A percentile compares a stretch with the other conserved stretches of the same genome.
These are phyloP conservation scores for Peniophora sp. DNA, from an alignment of 1,284 basidiomycete genomes.

Conservation along the genomic window DNA sequence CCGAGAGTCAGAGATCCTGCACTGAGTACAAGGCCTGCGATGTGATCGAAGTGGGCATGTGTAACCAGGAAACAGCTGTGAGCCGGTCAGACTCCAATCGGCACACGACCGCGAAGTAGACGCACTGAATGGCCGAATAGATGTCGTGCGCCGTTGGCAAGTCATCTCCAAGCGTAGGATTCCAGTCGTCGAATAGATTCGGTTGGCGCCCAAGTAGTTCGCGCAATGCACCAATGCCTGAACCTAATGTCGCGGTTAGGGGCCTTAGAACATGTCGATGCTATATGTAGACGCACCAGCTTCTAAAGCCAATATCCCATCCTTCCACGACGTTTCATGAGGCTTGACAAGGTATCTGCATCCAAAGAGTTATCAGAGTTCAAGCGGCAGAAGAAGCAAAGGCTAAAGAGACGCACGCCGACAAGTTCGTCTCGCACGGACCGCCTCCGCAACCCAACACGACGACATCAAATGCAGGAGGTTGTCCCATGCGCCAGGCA, in stretches of 20 bases:
- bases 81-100: conserved; percentile 27
- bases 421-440: conserved; percentile 67
- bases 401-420: conserved; percentile 64
- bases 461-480: conserved; percentile 54
- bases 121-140: conserved; percentile 26
- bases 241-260: conserved; percentile 33
- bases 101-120: conserved; percentile 53
- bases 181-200: conserved; percentile 35
- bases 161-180: background rate
- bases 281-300: conserved; percentile 41
- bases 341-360: conserved; percentile 67
- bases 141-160: background rate
- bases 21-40: conserved; percentile 65
- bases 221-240: conserved; percentile 59
- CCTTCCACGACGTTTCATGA: conserved; percentile 46
- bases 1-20: conserved; percentile 50
- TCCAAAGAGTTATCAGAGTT: conserved; percentile 3
- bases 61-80: conserved; percentile 66
- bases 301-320: conserved; percentile 65
- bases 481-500: no score
- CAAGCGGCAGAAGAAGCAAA: no score
- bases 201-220: conserved; percentile 45
- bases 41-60: conserved; percentile 80
- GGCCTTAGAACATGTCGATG: background rate
- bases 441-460: conserved; percentile 74